Conservation (phyloP, 2,329 filamentous ascomycete genomes). For the Cytospora schulzeri region DNA sequence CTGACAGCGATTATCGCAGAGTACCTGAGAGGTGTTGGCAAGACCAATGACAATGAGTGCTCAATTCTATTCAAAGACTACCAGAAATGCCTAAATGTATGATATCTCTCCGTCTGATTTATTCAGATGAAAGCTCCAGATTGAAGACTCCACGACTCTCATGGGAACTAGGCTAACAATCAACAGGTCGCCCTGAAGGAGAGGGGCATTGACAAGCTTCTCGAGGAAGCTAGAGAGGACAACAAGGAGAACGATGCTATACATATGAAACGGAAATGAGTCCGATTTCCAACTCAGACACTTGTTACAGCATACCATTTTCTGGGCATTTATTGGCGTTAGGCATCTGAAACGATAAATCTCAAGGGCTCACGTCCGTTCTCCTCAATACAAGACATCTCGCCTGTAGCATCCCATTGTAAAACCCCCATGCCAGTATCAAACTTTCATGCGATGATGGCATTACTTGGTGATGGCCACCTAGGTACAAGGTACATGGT, state of each 20-base stretch:
- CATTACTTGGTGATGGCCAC: not conserved
- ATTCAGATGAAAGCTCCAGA: not conserved
- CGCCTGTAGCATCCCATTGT: not conserved
- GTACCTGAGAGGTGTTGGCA: conserved; percentile 83
- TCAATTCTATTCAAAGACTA: conserved; percentile 85
- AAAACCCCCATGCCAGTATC: not conserved
- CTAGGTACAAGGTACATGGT: not conserved
- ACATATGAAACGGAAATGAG: conserved; percentile 56
- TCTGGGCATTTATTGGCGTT: too few species aligned
- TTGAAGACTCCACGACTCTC: not conserved
- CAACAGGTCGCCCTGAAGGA: conserved; percentile 79
- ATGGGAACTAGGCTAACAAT: conserved; percentile 13
- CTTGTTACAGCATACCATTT: not conserved
- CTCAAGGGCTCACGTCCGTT: not conserved
- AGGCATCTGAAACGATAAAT: too few species aligned
- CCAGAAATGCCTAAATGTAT: conserved; percentile 79
- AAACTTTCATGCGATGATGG: not conserved
- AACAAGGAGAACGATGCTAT: conserved; percentile 84
- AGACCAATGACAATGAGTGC: conserved; percentile 77
- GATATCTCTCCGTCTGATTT: conserved; percentile 33
- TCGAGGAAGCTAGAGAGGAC: conserved; percentile 87
- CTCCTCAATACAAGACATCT: not conserved
- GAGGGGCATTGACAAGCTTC: conserved; percentile 87
- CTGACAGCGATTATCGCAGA: conserved; percentile 55
- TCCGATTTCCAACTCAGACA: not conserved